Conservation (phyloP, 1,284 basidiomycete genomes). For the Ganoderma sinense region DNA sequence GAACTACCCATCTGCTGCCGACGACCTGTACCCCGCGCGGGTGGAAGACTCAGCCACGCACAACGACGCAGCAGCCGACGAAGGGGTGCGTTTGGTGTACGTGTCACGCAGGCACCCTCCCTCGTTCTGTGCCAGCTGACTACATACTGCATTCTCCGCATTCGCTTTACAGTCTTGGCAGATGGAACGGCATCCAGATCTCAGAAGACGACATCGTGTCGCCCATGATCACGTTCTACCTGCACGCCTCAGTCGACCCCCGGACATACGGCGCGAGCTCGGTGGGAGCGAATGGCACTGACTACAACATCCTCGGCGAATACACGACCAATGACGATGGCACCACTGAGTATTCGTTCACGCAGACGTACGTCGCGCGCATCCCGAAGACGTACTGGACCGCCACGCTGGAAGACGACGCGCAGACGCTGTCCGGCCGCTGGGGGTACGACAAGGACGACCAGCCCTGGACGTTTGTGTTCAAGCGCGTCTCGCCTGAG, state of each 20-base stretch:
- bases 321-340: conserved; percentile 11
- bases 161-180: conserved; percentile 5
- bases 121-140: no score
- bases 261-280: conserved; percentile 9
- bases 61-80: background rate
- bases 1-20: background rate
- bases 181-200: conserved; percentile 16
- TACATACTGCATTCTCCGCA: background rate
- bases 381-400: conserved; percentile 15
- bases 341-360: conserved; percentile 19
- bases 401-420: conserved; percentile 18
- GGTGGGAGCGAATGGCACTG: conserved; percentile 12
- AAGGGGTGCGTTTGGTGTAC: conserved; percentile 10
- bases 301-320: conserved; percentile 10
- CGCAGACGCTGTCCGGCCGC: conserved; percentile 18
- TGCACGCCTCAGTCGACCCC: conserved; percentile 15
- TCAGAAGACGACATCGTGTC: background rate
- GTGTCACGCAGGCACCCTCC: background rate
- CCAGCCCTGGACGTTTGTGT: conserved; percentile 17
- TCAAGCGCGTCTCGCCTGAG: conserved; percentile 19
- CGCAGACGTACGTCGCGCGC: conserved; percentile 15
- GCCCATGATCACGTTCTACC: conserved; percentile 16
- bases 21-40: background rate
- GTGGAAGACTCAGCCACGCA: background rate
- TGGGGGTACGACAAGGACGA: conserved; percentile 18